Evolutionary conservation across 179 eudicot species (phyloP), one percentile per base, ranked within the genome.

Genomic region (Kewa caespitosa): DNA sequence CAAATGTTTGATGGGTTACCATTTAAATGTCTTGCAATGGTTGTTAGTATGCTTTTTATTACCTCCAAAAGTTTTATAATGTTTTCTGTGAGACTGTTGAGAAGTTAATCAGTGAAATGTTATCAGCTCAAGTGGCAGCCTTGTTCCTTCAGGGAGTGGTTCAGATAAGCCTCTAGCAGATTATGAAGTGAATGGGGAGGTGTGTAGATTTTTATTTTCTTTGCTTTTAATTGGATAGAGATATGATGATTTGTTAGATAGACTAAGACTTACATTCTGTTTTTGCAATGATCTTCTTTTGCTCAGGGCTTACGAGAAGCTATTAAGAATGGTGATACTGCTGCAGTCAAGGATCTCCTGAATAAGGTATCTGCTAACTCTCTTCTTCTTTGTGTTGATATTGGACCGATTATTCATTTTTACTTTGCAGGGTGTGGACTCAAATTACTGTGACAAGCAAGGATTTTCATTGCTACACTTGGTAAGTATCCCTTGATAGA

Each of bases 171-270:
- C 88, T 78, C 73, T 50, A 41, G 75, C 81, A 57, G 80, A 88
- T 68, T 95, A 95, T 65, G 98, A 93, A 86, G 89, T 80, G 69
- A 93, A 87, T 81, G 99, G 99, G 79, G 99, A 95, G 99, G 99
- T 95, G 91, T 46, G 62, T 39, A 39, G 70, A 46, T 71, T 39
- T 27, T 1, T 0, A 2, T 69, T 62, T 67, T 64, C 9, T 63
- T 28, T 71, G 1, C 42, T 65, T 43, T n/a, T n/a, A n/a, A n/a
- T n/a, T 72, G 30, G 78, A 32, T 80, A 60, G 23, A 34, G 34
- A 76, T 25, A 78, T 20, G 73, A 74, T 48, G 62, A 64, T 27
- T 52, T 17, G 65, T 27, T 37, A 20, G 55, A 52, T 23, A 32
- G 61, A 20, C 67, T 41, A 14, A n/a, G n/a, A n/a, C n/a, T n/a